Evolutionary conservation across 352 stramenopile species (phyloP).

Genomic region (Phytophthora uliginosa): DNA sequence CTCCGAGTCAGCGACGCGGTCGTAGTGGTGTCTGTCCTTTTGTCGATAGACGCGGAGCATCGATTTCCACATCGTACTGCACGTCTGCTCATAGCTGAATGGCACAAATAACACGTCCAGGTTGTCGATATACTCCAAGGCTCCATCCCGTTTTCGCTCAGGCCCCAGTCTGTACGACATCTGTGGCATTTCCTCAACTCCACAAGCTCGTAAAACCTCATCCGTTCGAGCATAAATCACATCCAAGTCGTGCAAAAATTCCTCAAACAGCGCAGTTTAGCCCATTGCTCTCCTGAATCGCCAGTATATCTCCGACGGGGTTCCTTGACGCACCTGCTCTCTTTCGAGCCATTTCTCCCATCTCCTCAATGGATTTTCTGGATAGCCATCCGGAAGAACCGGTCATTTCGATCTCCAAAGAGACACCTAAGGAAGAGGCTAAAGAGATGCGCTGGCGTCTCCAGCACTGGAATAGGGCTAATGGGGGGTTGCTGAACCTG

Average conservation of each 20-base stretch:
- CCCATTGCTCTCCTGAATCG: slow-evolving; percentile 1
- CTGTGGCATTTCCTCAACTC: slow-evolving; percentile 11
- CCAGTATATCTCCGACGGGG: not conserved
- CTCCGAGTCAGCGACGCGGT: slow-evolving; percentile 25
- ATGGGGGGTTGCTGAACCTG: too few relatives aligned
- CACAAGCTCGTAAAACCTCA: slow-evolving; percentile 29
- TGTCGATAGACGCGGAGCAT: slow-evolving; percentile 27
- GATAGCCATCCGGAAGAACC: too few relatives aligned
- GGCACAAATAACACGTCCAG: slow-evolving; percentile 31
- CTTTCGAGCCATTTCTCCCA: slow-evolving; percentile 19
- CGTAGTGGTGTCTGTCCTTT: slow-evolving; percentile 20
- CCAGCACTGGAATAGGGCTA: too few relatives aligned
- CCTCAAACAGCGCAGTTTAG: slow-evolving; percentile 27
- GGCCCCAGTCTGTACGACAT: slow-evolving; percentile 20
- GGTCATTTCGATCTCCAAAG: too few relatives aligned
- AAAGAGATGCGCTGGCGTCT: too few relatives aligned
- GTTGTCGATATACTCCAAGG: slow-evolving; percentile 32
- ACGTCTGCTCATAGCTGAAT: slow-evolving; percentile 25
- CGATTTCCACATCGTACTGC: slow-evolving; percentile 31
- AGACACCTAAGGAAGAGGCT: too few relatives aligned
- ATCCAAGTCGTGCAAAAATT: slow-evolving; percentile 33
- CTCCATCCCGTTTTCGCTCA: slow-evolving; percentile 18
- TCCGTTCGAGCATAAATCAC: slow-evolving; percentile 27
- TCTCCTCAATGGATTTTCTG: slow-evolving; percentile 16
- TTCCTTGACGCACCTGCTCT: too few relatives aligned